Evolutionary conservation across 176 grass and related monocot genomes (phyloP).

Genomic region (Puya raimondii): DNA sequence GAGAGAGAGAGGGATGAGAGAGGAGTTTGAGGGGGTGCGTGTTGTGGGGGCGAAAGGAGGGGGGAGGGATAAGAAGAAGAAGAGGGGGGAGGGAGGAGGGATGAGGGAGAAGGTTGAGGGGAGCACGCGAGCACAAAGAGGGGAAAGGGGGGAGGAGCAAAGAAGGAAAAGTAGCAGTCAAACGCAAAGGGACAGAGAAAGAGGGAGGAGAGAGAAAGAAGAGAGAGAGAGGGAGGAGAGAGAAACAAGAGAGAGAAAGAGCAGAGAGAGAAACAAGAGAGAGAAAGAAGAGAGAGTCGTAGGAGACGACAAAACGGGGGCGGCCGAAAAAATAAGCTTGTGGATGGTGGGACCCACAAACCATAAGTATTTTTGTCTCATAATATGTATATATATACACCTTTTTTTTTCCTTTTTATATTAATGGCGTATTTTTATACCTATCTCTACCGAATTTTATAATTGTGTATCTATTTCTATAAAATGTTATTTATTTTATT

Average conservation of each 20-base stretch:
- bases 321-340: slow-evolving; percentile 65
- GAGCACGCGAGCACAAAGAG: slow-evolving; percentile 3
- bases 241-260: slow-evolving; percentile 44
- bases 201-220: slow-evolving; percentile 16
- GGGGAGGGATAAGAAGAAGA: neutral
- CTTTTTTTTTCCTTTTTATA: no score
- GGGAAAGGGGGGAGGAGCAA: neutral
- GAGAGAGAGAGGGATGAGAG: neutral
- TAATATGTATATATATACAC: neutral
- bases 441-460: no score
- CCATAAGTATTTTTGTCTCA: slow-evolving; percentile 15
- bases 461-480: no score
- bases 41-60: no score
- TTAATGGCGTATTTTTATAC: no score
- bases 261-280: slow-evolving; percentile 31
- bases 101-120: slow-evolving; percentile 7
- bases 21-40: neutral
- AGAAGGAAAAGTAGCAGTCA: slow-evolving; percentile 22
- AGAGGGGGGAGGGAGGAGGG: neutral
- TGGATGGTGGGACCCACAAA: slow-evolving; percentile 16
- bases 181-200: slow-evolving; percentile 13
- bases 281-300: slow-evolving; percentile 42
- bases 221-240: no score
- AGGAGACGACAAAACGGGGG: slow-evolving; percentile 76
- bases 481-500: no score